Evolutionary conservation across 345 rosid genomes (phyloP).

Genomic region (Linum usitatissimum): DNA sequence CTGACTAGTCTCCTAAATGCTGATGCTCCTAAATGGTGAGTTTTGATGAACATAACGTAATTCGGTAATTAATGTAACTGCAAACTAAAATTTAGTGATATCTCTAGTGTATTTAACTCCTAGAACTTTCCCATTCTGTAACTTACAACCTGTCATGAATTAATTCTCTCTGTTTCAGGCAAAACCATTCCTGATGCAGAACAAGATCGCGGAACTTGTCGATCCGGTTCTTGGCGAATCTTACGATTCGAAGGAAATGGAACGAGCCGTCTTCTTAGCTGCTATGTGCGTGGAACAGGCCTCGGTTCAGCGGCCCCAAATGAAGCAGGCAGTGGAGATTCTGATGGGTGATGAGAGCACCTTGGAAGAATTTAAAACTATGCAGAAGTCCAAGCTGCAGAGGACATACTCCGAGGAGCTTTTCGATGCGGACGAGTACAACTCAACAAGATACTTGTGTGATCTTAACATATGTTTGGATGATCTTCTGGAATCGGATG

Average conservation of each 20-base stretch:
- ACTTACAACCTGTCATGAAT: no score
- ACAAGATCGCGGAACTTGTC: conserved; percentile 37
- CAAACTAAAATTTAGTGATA: no score
- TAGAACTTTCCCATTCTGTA: no score
- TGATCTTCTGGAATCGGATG: conserved; percentile 26
- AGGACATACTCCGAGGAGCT: conserved; percentile 71
- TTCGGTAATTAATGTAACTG: no score
- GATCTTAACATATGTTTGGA: conserved; percentile 55
- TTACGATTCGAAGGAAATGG: conserved; percentile 41
- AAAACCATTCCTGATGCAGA: conserved; percentile 49
- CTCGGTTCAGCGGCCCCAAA: conserved; percentile 53
- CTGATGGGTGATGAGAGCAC: conserved; percentile 41
- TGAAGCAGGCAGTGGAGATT: conserved; percentile 61
- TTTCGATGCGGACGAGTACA: conserved; percentile 57
- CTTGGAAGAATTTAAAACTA: conserved; percentile 24
- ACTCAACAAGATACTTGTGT: conserved; percentile 42
- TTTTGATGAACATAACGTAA: no score
- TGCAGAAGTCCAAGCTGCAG: conserved; percentile 22
- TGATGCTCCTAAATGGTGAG: no score
- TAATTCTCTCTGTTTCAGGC: conserved; percentile 31
- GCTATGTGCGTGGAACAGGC: conserved; percentile 51
- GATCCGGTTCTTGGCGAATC: conserved; percentile 50
- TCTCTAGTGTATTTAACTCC: no score
- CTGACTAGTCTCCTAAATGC: no score
- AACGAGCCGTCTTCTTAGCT: conserved; percentile 35